A percentile compares a stretch with the other conserved stretches of the same genome.
These are phyloP conservation scores for Fusarium siculi DNA, from an alignment of 2,329 filamentous ascomycete species.

Conservation along the genomic window DNA sequence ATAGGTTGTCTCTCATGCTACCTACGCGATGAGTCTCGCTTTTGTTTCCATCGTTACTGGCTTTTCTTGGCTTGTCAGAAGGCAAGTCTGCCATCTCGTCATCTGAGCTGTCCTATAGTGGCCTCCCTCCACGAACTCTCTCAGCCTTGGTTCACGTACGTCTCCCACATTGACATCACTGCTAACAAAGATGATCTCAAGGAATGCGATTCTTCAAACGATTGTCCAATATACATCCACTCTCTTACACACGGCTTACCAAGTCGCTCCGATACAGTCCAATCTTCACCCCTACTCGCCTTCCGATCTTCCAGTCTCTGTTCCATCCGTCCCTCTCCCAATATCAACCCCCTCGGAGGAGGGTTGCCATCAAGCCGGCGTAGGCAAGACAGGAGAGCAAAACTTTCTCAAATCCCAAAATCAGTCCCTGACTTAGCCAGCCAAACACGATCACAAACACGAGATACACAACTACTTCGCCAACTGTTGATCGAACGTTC, in stretches of 20 bases:
- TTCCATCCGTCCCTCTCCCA: not conserved
- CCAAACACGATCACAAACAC: constrained; percentile 25
- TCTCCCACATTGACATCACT: not conserved
- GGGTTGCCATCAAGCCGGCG: constrained; percentile 9
- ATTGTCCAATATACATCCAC: not conserved
- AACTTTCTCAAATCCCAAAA: constrained; percentile 13
- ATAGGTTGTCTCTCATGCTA: not conserved
- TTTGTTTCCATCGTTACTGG: not conserved
- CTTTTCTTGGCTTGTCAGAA: not conserved
- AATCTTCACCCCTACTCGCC: not conserved
- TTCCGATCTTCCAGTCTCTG: not conserved
- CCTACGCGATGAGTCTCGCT: not conserved
- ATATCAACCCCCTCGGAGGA: constrained; percentile 4
- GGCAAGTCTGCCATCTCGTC: not conserved
- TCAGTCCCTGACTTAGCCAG: constrained; percentile 9
- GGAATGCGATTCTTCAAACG: not conserved
- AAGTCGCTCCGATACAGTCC: too few relatives aligned
- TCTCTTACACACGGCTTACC: not conserved
- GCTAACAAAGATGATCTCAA: not conserved
- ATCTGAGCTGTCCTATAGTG: not conserved
- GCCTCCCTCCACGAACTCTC: not conserved
- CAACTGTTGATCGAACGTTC: constrained; percentile 14
- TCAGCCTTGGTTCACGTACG: not conserved
- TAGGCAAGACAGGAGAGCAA: constrained; percentile 15
- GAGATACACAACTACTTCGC: constrained; percentile 23